Percentiles rank a stretch among this genome's conserved stretches.
Conservation (phyloP, 2,329 filamentous ascomycete genomes). For the Colletotrichum shisoi region DNA sequence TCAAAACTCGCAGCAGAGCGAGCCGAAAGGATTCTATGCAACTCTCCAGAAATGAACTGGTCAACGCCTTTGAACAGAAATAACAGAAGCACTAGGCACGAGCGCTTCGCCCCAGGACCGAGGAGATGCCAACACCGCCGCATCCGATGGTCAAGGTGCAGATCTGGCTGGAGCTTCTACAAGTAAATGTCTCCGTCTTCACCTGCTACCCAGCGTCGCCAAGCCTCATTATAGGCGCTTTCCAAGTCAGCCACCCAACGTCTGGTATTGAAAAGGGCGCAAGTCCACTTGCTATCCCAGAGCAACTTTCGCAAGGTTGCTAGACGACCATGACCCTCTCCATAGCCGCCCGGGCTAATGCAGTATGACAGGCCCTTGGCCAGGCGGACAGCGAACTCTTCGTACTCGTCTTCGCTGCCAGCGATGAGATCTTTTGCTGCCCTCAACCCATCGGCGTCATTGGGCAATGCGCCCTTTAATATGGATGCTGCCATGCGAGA, state of each 20-base stretch:
- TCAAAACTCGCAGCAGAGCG: background rate
- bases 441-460: conserved; percentile 68
- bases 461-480: conserved; percentile 85
- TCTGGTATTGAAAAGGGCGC: conserved; percentile 87
- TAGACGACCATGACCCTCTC: conserved; percentile 71
- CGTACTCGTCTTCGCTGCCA: conserved; percentile 80
- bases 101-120: conserved; percentile 2
- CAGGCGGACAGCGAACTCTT: conserved; percentile 75
- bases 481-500: conserved; percentile 97
- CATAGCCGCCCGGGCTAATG: conserved; percentile 53
- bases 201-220: conserved; percentile 85
- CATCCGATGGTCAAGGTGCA: background rate
- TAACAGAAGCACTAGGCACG: background rate
- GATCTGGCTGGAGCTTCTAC: conserved; percentile 41
- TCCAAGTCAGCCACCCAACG: conserved; percentile 93
- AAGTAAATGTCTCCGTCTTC: conserved; percentile 95
- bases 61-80: background rate
- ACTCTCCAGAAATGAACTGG: background rate
- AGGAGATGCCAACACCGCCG: background rate
- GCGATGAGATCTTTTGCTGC: conserved; percentile 81
- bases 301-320: conserved; percentile 81
- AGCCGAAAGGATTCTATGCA: background rate
- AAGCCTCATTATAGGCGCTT: conserved; percentile 85
- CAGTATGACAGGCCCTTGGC: conserved; percentile 70
- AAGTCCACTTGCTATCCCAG: conserved; percentile 84